phyloP scores from a whole-genome alignment of 495 filamentous ascomycete species.

The Chaetomium cochliodes region DNA sequence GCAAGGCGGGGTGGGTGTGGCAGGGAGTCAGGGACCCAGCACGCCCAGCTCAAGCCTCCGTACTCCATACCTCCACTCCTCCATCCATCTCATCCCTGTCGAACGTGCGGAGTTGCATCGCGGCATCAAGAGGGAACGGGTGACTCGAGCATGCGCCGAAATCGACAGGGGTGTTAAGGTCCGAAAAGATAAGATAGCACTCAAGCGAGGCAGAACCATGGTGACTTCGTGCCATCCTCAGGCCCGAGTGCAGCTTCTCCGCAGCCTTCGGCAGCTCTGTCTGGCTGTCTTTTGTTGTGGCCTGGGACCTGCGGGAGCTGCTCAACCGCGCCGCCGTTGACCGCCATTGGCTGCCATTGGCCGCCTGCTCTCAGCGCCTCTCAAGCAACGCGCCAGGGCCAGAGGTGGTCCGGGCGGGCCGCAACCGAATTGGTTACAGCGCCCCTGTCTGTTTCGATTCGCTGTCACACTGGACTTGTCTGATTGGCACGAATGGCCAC shows the following conservation, averaged over 20 bases:
- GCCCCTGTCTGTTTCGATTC: constrained; percentile 28
- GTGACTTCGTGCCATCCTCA: neutral
- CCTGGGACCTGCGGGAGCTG: neutral
- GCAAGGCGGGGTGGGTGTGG: constrained; percentile 13
- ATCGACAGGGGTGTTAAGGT: neutral
- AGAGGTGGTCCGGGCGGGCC: constrained; percentile 30
- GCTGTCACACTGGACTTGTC: constrained; percentile 28
- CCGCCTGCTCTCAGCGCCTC: constrained; percentile 15
- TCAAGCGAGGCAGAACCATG: neutral
- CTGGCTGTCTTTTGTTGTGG: constrained; percentile 24
- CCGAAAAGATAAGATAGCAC: neutral
- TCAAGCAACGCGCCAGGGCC: constrained; percentile 31
- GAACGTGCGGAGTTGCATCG: constrained; percentile 2
- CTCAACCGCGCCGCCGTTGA: constrained; percentile 7
- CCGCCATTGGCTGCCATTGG: constrained; percentile 31
- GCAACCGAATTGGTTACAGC: constrained; percentile 22
- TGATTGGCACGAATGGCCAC: constrained; percentile 40
- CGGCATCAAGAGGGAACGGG: constrained; percentile 10
- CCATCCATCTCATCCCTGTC: constrained; percentile 23
- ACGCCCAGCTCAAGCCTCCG: too few species aligned
- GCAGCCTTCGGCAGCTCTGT: too few species aligned
- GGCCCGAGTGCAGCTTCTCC: constrained; percentile 14
- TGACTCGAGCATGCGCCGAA: constrained; percentile 15
- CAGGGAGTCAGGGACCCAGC: too few species aligned
- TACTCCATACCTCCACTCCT: too few species aligned